Evolutionary conservation across 2,329 filamentous ascomycete genomes (phyloP).

Genomic region (Macrophomina phaseolina): DNA sequence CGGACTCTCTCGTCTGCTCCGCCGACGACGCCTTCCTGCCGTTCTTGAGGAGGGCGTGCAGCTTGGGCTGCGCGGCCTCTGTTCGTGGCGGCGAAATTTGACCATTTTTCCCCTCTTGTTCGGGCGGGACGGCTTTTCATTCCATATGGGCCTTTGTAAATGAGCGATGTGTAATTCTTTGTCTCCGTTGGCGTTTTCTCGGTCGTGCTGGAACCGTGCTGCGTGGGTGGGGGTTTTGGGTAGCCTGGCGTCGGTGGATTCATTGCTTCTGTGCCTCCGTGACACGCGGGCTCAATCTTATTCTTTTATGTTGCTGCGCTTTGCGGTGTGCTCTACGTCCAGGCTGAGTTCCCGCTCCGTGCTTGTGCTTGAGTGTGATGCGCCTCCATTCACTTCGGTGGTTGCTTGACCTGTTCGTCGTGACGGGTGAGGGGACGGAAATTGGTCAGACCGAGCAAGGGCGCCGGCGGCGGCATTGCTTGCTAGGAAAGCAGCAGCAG

Average conservation of each 20-base stretch:
- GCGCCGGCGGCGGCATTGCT: slow-evolving; percentile 8
- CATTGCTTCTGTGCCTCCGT: neutral
- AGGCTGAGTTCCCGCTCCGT: too few relatives aligned
- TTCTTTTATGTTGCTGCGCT: neutral
- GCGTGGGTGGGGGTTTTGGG: neutral
- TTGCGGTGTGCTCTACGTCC: too few relatives aligned
- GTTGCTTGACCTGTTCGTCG: too few relatives aligned
- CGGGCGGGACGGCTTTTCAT: neutral
- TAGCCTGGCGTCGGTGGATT: slow-evolving; percentile 15
- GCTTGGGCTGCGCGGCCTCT: slow-evolving; percentile 21
- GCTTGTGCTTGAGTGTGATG: too few relatives aligned
- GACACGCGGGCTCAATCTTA: neutral
- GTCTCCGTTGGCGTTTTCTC: neutral
- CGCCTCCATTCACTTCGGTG: too few relatives aligned
- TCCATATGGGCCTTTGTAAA: neutral
- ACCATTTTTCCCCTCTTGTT: neutral
- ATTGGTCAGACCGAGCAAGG: neutral
- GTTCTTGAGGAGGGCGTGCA: slow-evolving; percentile 27
- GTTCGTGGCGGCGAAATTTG: slow-evolving; percentile 22
- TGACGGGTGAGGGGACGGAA: too few relatives aligned
- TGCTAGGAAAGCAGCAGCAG: slow-evolving; percentile 6
- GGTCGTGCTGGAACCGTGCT: neutral
- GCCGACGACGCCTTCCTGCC: slow-evolving; percentile 25
- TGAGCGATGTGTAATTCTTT: neutral
- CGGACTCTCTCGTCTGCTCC: slow-evolving; percentile 18